Base-by-base conservation (phyloP, 352 stramenopile genomes). In the Phytophthora hybrid region DNA sequence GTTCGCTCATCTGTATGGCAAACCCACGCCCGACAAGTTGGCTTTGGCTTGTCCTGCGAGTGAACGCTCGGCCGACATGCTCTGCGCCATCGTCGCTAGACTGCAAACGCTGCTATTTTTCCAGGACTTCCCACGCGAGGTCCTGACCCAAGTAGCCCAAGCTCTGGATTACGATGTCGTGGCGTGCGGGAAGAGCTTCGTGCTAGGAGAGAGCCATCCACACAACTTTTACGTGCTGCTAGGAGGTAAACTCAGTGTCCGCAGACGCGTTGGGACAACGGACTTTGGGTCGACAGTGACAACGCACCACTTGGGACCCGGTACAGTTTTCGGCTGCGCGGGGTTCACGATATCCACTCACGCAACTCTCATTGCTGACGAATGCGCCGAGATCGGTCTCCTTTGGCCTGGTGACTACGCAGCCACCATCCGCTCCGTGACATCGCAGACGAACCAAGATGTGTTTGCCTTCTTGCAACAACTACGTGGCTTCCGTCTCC, bases 141-240 rank as follows among this genome's bases (percentile, higher is more conserved):
- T 87, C 37, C 78, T 94, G 2, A 39, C 49, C 0, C 65, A 79
- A 52, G 85, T 92, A 5, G 83, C 85, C 0, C 66, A 77, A 52
- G 55, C 79, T 11, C 61, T 93, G n/a, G 85, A 94, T 57, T 93
- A 91, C 53, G 87, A 93, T 39, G 85, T 94, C 9, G 73, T 94
- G 4, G 74, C 80, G 14, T 92, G 80, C 37, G 85, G 85, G 34
- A 90, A 92, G 47, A 63, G 76, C 5, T 93, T 94, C 51, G 58
- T 67, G 19, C 63, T 94, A 1, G 84, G 78, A 10, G 84, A 91
- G 49, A 77, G 80, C 4, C 81, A 92, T n/a, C 76, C 83, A 2
- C 76, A 87, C 32, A 91, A 84, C 59, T 93, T 93, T 41, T 93
- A 88, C 59, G 77, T 93, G 44, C 60, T 93, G 13, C 68, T 93